A percentile compares a stretch with the other conserved stretches of the same genome.
phyloP scores from a whole-genome alignment of 345 rosid species.

The Aethionema arabicum region DNA sequence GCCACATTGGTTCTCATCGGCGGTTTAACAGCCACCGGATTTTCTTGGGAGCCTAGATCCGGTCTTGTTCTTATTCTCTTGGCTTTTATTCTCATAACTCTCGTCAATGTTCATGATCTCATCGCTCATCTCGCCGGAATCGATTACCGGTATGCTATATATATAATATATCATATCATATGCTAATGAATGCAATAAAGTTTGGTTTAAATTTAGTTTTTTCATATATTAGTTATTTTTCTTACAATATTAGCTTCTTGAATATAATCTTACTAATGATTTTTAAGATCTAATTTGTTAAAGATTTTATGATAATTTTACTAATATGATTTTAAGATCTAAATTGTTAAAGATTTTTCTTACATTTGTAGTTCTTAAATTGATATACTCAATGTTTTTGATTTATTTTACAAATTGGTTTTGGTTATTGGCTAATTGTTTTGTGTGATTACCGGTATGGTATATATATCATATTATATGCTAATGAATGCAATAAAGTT shows the following conservation, averaged over 20 bases:
- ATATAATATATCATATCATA: constrained; percentile 8
- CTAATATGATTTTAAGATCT: too few relatives aligned
- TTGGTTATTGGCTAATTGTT: not conserved
- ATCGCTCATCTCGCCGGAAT: constrained; percentile 78
- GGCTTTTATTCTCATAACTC: constrained; percentile 47
- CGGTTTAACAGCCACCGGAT: constrained; percentile 61
- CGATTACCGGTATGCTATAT: constrained; percentile 50
- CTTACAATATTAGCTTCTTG: not conserved
- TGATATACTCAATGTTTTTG: not conserved
- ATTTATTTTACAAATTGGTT: too few relatives aligned
- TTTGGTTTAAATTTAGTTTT: constrained; percentile 7
- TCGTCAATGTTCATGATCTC: constrained; percentile 68
- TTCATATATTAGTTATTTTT: not conserved
- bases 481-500: constrained; percentile 28
- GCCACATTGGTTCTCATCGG: constrained; percentile 54
- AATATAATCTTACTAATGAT: constrained; percentile 3
- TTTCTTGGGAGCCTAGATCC: constrained; percentile 63
- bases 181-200: constrained; percentile 30
- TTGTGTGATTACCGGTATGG: constrained; percentile 60
- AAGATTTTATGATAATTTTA: too few relatives aligned
- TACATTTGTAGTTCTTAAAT: too few relatives aligned
- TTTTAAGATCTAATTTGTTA: too few relatives aligned
- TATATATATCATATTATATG: constrained; percentile 12
- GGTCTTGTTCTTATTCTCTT: constrained; percentile 67
- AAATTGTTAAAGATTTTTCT: too few relatives aligned